A percentile compares a stretch with the other conserved stretches of the same genome.
These are phyloP conservation scores for Rosa chinensis DNA, from an alignment of 306 rosid genomes.

Conservation along the genomic window DNA sequence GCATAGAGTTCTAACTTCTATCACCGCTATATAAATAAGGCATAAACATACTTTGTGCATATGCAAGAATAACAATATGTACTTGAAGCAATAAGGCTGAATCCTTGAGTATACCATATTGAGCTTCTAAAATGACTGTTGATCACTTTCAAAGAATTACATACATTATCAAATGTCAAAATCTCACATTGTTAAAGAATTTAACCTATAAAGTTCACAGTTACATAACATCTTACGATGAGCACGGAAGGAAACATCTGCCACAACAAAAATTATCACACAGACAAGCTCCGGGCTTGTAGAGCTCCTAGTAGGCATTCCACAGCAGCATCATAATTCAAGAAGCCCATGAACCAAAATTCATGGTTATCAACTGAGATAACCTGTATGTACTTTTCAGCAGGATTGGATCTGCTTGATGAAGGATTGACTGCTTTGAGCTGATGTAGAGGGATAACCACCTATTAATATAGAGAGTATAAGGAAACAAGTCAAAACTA, in stretches of 20 bases:
- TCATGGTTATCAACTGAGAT: slow-evolving; percentile 76
- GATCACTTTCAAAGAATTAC: not conserved
- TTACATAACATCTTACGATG: slow-evolving; percentile 7
- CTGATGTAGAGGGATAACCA: slow-evolving; percentile 76
- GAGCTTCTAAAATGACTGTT: not conserved
- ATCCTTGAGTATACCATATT: not conserved
- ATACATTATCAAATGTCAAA: not conserved
- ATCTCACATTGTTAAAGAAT: not conserved
- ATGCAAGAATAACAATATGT: not conserved
- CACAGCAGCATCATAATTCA: slow-evolving; percentile 67
- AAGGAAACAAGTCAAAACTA: not conserved
- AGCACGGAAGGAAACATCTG: not conserved
- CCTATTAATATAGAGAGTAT: slow-evolving; percentile 38
- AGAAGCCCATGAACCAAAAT: slow-evolving; percentile 97
- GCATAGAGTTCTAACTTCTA: not conserved
- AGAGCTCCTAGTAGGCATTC: slow-evolving; percentile 54
- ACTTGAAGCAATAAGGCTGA: not conserved
- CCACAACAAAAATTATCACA: slow-evolving; percentile 31
- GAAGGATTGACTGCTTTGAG: slow-evolving; percentile 84
- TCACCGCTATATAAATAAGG: not conserved
- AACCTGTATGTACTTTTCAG: slow-evolving; percentile 81
- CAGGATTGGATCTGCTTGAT: slow-evolving; percentile 56
- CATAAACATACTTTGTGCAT: not conserved
- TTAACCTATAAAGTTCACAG: slow-evolving; percentile 1
- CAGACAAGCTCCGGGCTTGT: slow-evolving; percentile 40